Conservation (phyloP, 331 rosid species). For the Arachis monticola region DNA sequence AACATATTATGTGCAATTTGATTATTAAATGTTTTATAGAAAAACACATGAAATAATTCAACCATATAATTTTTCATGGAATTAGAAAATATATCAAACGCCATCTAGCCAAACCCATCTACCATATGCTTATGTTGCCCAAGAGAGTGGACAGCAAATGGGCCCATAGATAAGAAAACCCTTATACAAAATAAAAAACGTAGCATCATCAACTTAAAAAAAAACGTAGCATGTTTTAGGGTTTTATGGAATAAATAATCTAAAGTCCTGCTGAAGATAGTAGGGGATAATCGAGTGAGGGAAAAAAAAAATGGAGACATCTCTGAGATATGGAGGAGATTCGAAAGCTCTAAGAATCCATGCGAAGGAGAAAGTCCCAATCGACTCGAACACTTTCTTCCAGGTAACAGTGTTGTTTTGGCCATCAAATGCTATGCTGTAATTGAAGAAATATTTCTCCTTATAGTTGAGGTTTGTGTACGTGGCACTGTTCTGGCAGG, state of each 20-base stretch:
- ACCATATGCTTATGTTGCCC: constrained; percentile 1
- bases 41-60: too few species aligned
- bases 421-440: not conserved
- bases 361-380: constrained; percentile 68
- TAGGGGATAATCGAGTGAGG: not conserved
- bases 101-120: not conserved
- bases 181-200: not conserved
- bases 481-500: constrained; percentile 39
- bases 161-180: not conserved
- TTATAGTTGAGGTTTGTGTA: too few species aligned
- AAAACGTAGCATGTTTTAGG: constrained; percentile 4
- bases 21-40: too few species aligned
- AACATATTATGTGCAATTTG: too few species aligned
- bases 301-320: constrained; percentile 69
- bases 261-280: not conserved
- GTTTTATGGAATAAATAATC: constrained; percentile 18
- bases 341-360: constrained; percentile 75
- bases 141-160: not conserved
- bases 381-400: constrained; percentile 70
- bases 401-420: constrained; percentile 50
- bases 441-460: not conserved
- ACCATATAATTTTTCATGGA: too few species aligned
- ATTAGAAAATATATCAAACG: not conserved
- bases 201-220: too few species aligned
- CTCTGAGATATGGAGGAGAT: constrained; percentile 71